These are phyloP conservation scores for Populus hybrid DNA, from an alignment of 441 rosid genomes.

Conservation along the genomic window DNA sequence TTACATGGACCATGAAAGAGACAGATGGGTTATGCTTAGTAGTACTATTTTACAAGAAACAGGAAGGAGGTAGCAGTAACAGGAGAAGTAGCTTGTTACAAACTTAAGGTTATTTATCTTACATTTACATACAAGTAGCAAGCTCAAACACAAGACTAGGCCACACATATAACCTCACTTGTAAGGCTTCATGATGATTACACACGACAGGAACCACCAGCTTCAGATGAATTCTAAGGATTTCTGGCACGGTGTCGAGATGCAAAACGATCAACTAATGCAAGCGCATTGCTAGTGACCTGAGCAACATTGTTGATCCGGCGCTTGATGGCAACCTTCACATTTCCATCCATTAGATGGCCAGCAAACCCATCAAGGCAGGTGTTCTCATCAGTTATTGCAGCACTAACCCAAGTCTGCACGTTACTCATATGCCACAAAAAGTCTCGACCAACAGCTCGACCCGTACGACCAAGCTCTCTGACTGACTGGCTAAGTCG, in stretches of 20 bases:
- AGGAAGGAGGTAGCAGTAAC: neutral
- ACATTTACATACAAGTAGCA: neutral
- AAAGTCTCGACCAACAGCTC: slow-evolving; percentile 40
- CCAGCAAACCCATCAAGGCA: slow-evolving; percentile 74
- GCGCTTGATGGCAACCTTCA: slow-evolving; percentile 51
- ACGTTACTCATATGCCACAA: slow-evolving; percentile 76
- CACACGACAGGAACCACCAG: slow-evolving; percentile 6
- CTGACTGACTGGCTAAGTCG: slow-evolving; percentile 48
- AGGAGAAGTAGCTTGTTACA: neutral
- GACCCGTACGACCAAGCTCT: slow-evolving; percentile 52
- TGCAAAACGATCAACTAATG: slow-evolving; percentile 68
- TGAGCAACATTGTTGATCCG: slow-evolving; percentile 56
- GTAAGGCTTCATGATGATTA: neutral
- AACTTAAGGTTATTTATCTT: neutral
- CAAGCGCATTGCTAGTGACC: slow-evolving; percentile 85
- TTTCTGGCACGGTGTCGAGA: slow-evolving; percentile 28
- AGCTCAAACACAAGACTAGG: slow-evolving; percentile 7
- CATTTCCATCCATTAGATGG: slow-evolving; percentile 42
- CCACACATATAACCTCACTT: slow-evolving; percentile 5
- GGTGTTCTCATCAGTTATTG: slow-evolving; percentile 66
- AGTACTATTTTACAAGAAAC: slow-evolving; percentile 3
- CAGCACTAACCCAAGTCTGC: slow-evolving; percentile 91
- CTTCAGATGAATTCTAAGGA: slow-evolving; percentile 28
- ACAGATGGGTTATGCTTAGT: neutral
- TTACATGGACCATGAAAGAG: neutral